Percentiles rank a stretch among this genome's conserved stretches.
These are phyloP conservation scores for Fusarium ramigenum DNA, from an alignment of 2,329 filamentous ascomycete species.

Conservation along the genomic window DNA sequence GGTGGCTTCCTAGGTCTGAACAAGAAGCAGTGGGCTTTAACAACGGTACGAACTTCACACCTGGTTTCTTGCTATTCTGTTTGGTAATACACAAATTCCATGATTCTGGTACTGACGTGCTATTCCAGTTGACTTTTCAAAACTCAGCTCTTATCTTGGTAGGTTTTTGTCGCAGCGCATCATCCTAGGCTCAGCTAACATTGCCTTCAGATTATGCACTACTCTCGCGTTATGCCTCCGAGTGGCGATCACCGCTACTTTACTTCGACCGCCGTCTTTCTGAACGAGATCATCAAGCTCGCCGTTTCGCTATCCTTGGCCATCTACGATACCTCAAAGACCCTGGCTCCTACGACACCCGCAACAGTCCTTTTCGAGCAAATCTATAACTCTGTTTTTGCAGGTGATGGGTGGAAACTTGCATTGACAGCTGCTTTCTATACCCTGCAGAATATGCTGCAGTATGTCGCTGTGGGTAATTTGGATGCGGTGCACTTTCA, in stretches of 20 bases:
- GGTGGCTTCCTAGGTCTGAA: conserved; percentile 36
- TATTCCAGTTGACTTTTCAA: conserved; percentile 72
- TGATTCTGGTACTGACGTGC: conserved; percentile 18
- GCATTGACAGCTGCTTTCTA: conserved; percentile 89
- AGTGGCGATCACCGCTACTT: conserved; percentile 87
- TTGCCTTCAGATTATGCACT: conserved; percentile 80
- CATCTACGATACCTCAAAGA: conserved; percentile 85
- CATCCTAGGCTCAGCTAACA: conserved; percentile 48
- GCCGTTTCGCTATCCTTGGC: conserved; percentile 86
- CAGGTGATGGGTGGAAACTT: conserved; percentile 93
- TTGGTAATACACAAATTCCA: neutral
- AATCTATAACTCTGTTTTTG: conserved; percentile 83
- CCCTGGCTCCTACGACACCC: conserved; percentile 79
- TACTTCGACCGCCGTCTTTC: conserved; percentile 90
- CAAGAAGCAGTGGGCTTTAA: conserved; percentile 42
- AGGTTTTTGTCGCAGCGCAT: conserved; percentile 40
- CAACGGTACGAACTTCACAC: conserved; percentile 20
- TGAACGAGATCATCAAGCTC: conserved; percentile 93
- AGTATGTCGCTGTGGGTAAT: conserved; percentile 92
- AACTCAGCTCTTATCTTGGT: conserved; percentile 82
- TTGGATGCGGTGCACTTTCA: conserved; percentile 93
- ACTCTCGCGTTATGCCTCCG: conserved; percentile 92
- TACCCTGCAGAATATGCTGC: conserved; percentile 90
- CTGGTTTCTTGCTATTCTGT: neutral
- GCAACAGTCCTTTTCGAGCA: conserved; percentile 82